phyloP scores from a whole-genome alignment of 352 stramenopile species.

The Globisporangium solare region DNA sequence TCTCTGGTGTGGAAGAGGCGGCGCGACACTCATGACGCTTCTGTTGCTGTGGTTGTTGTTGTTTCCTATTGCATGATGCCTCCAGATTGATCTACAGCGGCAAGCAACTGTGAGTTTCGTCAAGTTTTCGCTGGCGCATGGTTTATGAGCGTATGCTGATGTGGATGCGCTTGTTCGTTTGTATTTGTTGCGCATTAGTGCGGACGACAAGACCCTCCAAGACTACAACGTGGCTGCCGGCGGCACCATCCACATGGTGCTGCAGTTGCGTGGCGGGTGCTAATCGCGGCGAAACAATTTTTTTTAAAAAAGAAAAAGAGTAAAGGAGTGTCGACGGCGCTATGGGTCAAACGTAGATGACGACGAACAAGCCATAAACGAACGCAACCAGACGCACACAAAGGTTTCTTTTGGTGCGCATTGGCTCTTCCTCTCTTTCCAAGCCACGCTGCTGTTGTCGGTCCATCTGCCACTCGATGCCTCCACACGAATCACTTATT shows the following conservation, averaged over 20 bases:
- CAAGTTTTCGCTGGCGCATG: neutral
- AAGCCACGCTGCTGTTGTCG: too few species aligned
- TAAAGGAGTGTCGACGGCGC: too few species aligned
- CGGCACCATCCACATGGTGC: slow-evolving; percentile 98
- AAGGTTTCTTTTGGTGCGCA: too few species aligned
- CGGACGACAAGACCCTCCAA: slow-evolving; percentile 95
- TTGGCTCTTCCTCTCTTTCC: too few species aligned
- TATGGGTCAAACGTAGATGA: too few species aligned
- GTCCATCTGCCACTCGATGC: too few species aligned
- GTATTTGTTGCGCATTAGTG: slow-evolving; percentile 22
- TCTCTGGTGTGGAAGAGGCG: neutral
- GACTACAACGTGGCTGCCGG: slow-evolving; percentile 96
- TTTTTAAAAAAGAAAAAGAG: neutral
- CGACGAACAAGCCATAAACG: too few species aligned
- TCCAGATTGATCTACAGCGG: slow-evolving; percentile 95
- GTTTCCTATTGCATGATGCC: neutral
- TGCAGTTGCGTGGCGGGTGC: slow-evolving; percentile 94
- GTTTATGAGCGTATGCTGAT: slow-evolving; percentile 7
- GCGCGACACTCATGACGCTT: slow-evolving; percentile 18
- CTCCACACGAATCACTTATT: neutral
- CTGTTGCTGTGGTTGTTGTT: slow-evolving; percentile 3
- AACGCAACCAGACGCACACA: too few species aligned
- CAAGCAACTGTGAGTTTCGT: slow-evolving; percentile 86
- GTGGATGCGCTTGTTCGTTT: too few species aligned
- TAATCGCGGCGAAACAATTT: slow-evolving; percentile 21